Evolutionary conservation across 805 yeast genomes (phyloP).

Genomic region (Pichia pseudocactophila): DNA sequence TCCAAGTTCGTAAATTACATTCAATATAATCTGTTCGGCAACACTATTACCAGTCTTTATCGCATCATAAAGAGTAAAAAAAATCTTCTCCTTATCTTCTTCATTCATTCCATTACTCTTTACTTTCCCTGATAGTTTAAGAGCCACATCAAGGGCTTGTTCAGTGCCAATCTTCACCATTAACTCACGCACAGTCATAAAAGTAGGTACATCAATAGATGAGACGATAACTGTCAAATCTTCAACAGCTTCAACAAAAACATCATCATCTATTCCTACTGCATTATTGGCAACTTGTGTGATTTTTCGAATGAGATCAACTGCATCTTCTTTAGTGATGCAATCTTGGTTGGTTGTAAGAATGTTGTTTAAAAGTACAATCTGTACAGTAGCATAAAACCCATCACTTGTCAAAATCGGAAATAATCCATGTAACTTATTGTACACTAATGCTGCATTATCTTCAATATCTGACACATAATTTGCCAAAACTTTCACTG

Average conservation of each 20-base stretch:
- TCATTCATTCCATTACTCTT: not conserved
- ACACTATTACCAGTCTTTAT: not conserved
- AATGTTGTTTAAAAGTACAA: not conserved
- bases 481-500: constrained; percentile 11
- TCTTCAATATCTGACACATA: constrained; percentile 13
- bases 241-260: no score
- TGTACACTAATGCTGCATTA: constrained; percentile 6
- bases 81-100: not conserved
- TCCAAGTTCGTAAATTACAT: constrained; percentile 6
- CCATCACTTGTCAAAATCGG: not conserved
- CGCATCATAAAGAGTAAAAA: not conserved
- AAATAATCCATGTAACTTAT: not conserved
- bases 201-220: not conserved
- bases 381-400: not conserved
- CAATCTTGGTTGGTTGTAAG: not conserved
- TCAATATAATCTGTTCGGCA: constrained; percentile 10
- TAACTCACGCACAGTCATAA: not conserved
- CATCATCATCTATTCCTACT: no score
- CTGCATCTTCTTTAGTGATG: not conserved
- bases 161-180: not conserved
- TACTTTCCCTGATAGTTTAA: constrained; percentile 1
- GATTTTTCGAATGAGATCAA: not conserved
- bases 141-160: not conserved
- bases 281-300: no score
- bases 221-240: not conserved